These are phyloP conservation scores for Violaceomyces palustris DNA, from an alignment of 1,284 basidiomycete species.

Conservation along the genomic window DNA sequence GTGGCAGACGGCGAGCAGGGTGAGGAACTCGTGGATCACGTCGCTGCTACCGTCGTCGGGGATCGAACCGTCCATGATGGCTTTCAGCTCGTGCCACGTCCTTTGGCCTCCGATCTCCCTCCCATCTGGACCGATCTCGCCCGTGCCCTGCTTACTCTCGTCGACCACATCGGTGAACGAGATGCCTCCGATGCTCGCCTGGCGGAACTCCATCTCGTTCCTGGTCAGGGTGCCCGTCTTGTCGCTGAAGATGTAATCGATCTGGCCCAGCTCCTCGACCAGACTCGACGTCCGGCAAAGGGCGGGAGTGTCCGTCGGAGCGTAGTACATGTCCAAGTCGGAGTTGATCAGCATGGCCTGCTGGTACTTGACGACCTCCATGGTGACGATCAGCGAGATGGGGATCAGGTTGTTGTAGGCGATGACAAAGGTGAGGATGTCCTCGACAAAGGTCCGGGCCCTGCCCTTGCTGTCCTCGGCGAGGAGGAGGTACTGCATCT, in stretches of 20 bases:
- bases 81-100: conserved; percentile 69
- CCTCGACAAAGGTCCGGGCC: conserved; percentile 58
- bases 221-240: conserved; percentile 96
- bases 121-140: conserved; percentile 53
- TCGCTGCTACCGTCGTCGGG: conserved; percentile 57
- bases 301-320: conserved; percentile 88
- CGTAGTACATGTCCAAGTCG: conserved; percentile 75
- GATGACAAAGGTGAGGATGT: conserved; percentile 97
- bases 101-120: conserved; percentile 61
- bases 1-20: conserved; percentile 89
- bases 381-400: conserved; percentile 97
- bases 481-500: conserved; percentile 46
- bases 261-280: conserved; percentile 96
- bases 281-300: conserved; percentile 93
- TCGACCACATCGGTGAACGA: conserved; percentile 85
- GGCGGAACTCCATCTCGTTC: conserved; percentile 95
- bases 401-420: conserved; percentile 98
- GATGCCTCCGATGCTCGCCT: conserved; percentile 81
- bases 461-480: conserved; percentile 42
- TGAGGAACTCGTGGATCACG: conserved; percentile 77
- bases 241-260: conserved; percentile 97
- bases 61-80: conserved; percentile 56
- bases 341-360: conserved; percentile 96
- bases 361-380: conserved; percentile 98
- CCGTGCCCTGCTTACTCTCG: conserved; percentile 65